Percentiles rank a stretch among this genome's conserved stretches.
phyloP scores from a whole-genome alignment of 2,329 filamentous ascomycete genomes.

The Raffaelea deltoideospora region DNA sequence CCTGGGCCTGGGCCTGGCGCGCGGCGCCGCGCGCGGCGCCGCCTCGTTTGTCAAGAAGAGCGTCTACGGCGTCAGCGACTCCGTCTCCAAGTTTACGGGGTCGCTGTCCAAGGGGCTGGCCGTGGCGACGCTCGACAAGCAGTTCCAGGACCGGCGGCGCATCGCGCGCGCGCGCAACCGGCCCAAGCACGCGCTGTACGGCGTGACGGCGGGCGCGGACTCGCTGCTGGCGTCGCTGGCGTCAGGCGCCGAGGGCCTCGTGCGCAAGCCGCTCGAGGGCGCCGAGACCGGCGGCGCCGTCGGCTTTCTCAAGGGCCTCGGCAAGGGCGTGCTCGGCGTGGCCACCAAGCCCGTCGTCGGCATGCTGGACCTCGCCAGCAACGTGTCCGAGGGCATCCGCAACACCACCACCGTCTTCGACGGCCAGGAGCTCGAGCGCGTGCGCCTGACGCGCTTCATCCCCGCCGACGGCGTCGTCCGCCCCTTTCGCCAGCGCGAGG shows the following conservation, averaged over 20 bases:
- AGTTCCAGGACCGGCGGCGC: slow-evolving; percentile 90
- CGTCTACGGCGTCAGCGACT: slow-evolving; percentile 93
- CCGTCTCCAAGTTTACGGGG: slow-evolving; percentile 93
- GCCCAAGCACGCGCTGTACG: slow-evolving; percentile 93
- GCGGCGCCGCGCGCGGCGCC: slow-evolving; percentile 91
- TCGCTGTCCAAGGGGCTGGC: slow-evolving; percentile 94
- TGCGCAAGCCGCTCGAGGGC: slow-evolving; percentile 84
- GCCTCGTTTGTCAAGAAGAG: slow-evolving; percentile 98
- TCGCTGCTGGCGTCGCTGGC: slow-evolving; percentile 86
- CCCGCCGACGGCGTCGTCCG: slow-evolving; percentile 85
- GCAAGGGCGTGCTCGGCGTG: slow-evolving; percentile 86
- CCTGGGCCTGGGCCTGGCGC: slow-evolving; percentile 85
- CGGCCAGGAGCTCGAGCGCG: slow-evolving; percentile 81
- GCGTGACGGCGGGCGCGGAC: slow-evolving; percentile 88
- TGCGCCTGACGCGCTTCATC: slow-evolving; percentile 85
- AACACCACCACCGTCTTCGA: slow-evolving; percentile 99
- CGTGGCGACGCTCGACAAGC: slow-evolving; percentile 91
- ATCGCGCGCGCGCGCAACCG: slow-evolving; percentile 87
- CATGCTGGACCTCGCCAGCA: slow-evolving; percentile 91
- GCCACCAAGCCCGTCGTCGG: slow-evolving; percentile 95
- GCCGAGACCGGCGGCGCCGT: slow-evolving; percentile 88
- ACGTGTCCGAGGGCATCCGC: slow-evolving; percentile 91
- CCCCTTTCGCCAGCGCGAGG: slow-evolving; percentile 87
- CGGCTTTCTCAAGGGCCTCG: slow-evolving; percentile 94
- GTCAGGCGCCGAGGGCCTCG: slow-evolving; percentile 84